Conservation (phyloP, 2,329 filamentous ascomycete species). For the Alternaria triticimaculans region DNA sequence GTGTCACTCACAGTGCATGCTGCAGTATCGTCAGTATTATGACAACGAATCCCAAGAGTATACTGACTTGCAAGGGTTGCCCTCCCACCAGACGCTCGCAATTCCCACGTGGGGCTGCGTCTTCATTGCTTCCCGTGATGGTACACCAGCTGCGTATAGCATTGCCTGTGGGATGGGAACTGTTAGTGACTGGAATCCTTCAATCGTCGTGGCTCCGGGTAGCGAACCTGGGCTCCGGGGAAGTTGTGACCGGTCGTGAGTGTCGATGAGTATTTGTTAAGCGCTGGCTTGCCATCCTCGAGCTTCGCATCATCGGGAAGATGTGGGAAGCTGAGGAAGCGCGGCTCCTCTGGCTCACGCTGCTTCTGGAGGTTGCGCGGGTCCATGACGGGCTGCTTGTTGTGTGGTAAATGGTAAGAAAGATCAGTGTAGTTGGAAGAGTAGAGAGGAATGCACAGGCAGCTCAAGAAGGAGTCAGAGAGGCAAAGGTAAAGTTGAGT, state of each 20-base stretch:
- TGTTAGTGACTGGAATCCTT: slow-evolving; percentile 7
- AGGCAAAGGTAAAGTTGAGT: neutral
- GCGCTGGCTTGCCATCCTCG: slow-evolving; percentile 64
- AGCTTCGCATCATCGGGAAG: slow-evolving; percentile 60
- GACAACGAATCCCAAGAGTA: slow-evolving; percentile 15
- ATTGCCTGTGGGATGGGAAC: slow-evolving; percentile 70
- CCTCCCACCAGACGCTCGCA: slow-evolving; percentile 96
- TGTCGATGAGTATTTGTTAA: slow-evolving; percentile 87
- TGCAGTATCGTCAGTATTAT: slow-evolving; percentile 39
- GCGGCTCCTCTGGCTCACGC: slow-evolving; percentile 47
- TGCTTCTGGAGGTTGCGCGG: slow-evolving; percentile 46
- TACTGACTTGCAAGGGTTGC: slow-evolving; percentile 90
- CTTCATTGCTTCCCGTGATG: slow-evolving; percentile 83
- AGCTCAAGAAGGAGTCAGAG: neutral
- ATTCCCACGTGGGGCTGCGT: slow-evolving; percentile 89
- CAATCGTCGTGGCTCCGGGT: neutral
- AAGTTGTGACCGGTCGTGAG: slow-evolving; percentile 88
- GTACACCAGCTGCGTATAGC: slow-evolving; percentile 92
- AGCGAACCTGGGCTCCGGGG: slow-evolving; percentile 80
- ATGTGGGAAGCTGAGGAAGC: slow-evolving; percentile 65
- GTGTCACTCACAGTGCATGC: slow-evolving; percentile 57
- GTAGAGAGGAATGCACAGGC: neutral
- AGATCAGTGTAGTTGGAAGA: neutral
- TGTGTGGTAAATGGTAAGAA: neutral
- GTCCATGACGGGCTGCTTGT: slow-evolving; percentile 39